phyloP scores from a whole-genome alignment of 2,329 filamentous ascomycete species.

The Cylindrodendrum hubeiense region DNA sequence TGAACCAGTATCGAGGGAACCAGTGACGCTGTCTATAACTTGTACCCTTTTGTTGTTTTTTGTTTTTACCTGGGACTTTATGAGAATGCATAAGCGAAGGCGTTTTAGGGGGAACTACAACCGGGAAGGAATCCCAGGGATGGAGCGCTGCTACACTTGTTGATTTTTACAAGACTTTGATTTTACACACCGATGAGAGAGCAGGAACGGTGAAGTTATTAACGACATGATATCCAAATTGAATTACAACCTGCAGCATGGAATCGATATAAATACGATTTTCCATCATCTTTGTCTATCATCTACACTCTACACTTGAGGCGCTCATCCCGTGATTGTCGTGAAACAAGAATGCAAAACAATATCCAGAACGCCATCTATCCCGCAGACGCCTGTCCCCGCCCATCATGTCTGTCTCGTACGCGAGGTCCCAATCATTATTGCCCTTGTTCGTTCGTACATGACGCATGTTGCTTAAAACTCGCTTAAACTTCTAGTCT shows the following conservation, averaged over 20 bases:
- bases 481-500: constrained; percentile 8
- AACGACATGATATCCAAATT: constrained; percentile 40
- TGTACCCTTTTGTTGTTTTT: constrained; percentile 19
- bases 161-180: background rate
- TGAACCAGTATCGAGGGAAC: constrained; percentile 68
- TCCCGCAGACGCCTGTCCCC: constrained; percentile 5
- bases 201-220: constrained; percentile 20
- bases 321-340: constrained; percentile 5
- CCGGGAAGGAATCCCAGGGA: constrained; percentile 5
- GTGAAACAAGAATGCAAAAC: constrained; percentile 12
- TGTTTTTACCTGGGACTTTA: constrained; percentile 25
- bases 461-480: constrained; percentile 2
- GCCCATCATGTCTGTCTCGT: background rate
- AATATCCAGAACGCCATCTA: constrained; percentile 42
- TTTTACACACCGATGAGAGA: constrained; percentile 5
- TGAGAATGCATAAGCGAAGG: constrained; percentile 46
- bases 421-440: constrained; percentile 12
- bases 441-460: constrained; percentile 14
- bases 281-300: constrained; percentile 19
- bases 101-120: constrained; percentile 39
- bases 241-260: constrained; percentile 25
- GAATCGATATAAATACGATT: background rate
- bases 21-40: constrained; percentile 33
- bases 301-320: constrained; percentile 1
- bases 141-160: constrained; percentile 32